These are phyloP conservation scores for Xylariales sp. DNA, from an alignment of 2,329 filamentous ascomycete genomes.

Conservation along the genomic window DNA sequence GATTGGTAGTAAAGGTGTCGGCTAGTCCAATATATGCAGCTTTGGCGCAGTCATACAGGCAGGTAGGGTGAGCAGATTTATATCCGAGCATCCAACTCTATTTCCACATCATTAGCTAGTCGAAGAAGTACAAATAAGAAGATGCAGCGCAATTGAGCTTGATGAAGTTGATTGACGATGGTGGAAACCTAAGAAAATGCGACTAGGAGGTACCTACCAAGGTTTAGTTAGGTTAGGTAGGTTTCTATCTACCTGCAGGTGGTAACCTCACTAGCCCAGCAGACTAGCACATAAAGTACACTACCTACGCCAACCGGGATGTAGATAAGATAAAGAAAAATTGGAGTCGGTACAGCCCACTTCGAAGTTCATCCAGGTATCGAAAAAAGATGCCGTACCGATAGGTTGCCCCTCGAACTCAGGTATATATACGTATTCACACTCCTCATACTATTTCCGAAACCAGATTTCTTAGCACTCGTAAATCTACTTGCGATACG, in stretches of 20 bases:
- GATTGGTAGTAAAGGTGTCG: not conserved
- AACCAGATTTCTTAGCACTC: not conserved
- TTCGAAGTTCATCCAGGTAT: slow-evolving; percentile 15
- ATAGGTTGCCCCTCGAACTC: slow-evolving; percentile 28
- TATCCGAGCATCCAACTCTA: no score
- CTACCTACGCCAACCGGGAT: slow-evolving; percentile 1
- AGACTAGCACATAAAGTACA: no score
- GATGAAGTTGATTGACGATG: slow-evolving; percentile 7
- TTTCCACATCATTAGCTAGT: not conserved
- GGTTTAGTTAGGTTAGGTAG: no score
- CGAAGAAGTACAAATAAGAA: not conserved
- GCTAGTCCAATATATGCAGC: not conserved
- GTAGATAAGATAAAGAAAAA: slow-evolving; percentile 38
- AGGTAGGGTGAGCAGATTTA: no score
- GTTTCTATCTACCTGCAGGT: no score
- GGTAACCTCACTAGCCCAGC: no score
- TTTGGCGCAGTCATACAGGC: not conserved
- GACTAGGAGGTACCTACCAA: not conserved
- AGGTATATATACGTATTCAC: slow-evolving; percentile 8
- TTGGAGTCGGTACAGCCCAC: slow-evolving; percentile 22
- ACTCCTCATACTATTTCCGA: slow-evolving; percentile 1
- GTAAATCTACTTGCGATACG: not conserved
- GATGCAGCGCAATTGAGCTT: not conserved
- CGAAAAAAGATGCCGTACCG: slow-evolving; percentile 31
- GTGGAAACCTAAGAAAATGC: slow-evolving; percentile 4